phyloP scores from a whole-genome alignment of 805 yeast genomes.

The Candida piceae region DNA sequence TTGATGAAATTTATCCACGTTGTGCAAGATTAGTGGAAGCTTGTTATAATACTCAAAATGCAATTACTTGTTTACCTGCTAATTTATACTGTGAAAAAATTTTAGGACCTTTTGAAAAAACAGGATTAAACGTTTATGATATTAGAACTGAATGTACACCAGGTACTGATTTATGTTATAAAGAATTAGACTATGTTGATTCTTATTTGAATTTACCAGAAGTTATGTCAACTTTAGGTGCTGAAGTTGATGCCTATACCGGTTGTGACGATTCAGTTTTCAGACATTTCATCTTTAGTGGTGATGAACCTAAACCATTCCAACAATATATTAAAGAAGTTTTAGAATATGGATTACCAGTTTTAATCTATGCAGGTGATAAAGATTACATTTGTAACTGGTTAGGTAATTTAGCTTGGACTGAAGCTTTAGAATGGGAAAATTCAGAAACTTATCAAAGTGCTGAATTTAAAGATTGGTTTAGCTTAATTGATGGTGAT shows the following conservation, averaged over 20 bases:
- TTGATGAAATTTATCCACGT: slow-evolving; percentile 66
- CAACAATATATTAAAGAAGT: slow-evolving; percentile 68
- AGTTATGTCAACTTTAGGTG: slow-evolving; percentile 82
- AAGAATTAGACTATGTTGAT: slow-evolving; percentile 70
- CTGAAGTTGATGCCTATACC: slow-evolving; percentile 74
- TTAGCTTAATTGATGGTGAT: slow-evolving; percentile 24
- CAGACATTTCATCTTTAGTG: slow-evolving; percentile 75
- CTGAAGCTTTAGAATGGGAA: slow-evolving; percentile 54
- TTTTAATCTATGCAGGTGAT: slow-evolving; percentile 90
- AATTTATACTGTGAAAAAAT: slow-evolving; percentile 82
- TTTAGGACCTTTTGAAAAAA: slow-evolving; percentile 73
- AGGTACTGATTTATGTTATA: slow-evolving; percentile 67
- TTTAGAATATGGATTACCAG: slow-evolving; percentile 71
- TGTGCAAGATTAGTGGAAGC: slow-evolving; percentile 70
- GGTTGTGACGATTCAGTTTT: slow-evolving; percentile 76
- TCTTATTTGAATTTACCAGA: slow-evolving; percentile 70
- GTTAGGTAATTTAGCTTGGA: slow-evolving; percentile 91
- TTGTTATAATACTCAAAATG: slow-evolving; percentile 72
- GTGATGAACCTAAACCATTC: slow-evolving; percentile 92
- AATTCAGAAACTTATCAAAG: slow-evolving; percentile 11
- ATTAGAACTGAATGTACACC: slow-evolving; percentile 72
- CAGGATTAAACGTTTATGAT: slow-evolving; percentile 91
- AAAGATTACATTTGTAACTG: slow-evolving; percentile 95
- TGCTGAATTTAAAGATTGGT: slow-evolving; percentile 20
- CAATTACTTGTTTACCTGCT: slow-evolving; percentile 89